phyloP scores from a whole-genome alignment of 1,284 basidiomycete species.

The Ganoderma sinense region DNA sequence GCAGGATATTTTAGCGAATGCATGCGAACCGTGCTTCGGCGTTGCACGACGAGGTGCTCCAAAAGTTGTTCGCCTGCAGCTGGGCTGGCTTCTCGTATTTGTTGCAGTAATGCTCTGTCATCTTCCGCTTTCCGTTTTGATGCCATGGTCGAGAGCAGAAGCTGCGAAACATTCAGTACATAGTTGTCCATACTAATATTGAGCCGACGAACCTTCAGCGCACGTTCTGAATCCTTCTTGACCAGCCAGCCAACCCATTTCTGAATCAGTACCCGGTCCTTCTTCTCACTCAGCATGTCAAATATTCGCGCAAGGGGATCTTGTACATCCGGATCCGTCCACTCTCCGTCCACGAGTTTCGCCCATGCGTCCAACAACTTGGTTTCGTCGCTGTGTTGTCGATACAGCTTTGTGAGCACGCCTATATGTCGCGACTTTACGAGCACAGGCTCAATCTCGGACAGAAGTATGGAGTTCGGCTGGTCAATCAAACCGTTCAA shows the following conservation, averaged over 20 bases:
- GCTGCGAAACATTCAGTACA: conserved; percentile 42
- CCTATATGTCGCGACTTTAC: conserved; percentile 62
- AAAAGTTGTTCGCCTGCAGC: conserved; percentile 74
- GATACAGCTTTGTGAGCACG: conserved; percentile 71
- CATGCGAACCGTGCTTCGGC: conserved; percentile 62
- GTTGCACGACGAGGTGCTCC: conserved; percentile 81
- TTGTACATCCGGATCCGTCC: conserved; percentile 67
- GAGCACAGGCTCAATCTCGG: conserved; percentile 73
- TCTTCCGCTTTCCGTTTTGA: conserved; percentile 63
- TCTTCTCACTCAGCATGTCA: conserved; percentile 63
- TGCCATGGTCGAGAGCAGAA: conserved; percentile 60
- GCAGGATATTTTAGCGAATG: background rate
- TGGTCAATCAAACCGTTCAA: conserved; percentile 68
- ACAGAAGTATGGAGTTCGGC: conserved; percentile 63
- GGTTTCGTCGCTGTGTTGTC: conserved; percentile 60
- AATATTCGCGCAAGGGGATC: conserved; percentile 80
- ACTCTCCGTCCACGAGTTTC: conserved; percentile 77
- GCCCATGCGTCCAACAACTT: conserved; percentile 76
- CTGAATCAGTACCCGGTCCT: conserved; percentile 68
- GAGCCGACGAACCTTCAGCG: conserved; percentile 63
- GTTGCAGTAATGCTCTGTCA: conserved; percentile 62
- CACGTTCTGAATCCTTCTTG: conserved; percentile 71
- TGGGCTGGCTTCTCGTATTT: conserved; percentile 62
- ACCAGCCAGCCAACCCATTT: conserved; percentile 87
- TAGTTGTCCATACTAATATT: background rate